These are phyloP conservation scores for Aschersonia sp. DNA, from an alignment of 2,329 filamentous ascomycete species.

Conservation along the genomic window DNA sequence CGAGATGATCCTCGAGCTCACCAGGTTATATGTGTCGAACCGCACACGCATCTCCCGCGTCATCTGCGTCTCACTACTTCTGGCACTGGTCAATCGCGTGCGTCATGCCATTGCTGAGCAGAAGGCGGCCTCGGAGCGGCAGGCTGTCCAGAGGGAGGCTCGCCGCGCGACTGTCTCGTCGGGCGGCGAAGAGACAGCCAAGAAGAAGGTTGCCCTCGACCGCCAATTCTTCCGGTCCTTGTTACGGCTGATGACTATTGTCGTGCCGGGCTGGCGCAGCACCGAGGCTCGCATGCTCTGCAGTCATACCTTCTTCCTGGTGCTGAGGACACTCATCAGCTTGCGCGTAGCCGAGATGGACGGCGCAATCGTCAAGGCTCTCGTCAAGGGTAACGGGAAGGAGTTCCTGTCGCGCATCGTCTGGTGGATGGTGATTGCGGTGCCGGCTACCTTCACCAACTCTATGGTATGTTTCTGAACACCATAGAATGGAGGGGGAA, in stretches of 20 bases:
- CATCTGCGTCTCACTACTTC: slow-evolving; percentile 69
- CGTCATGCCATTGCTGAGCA: slow-evolving; percentile 87
- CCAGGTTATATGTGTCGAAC: slow-evolving; percentile 61
- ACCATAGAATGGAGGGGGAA: too few species aligned
- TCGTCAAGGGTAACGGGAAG: slow-evolving; percentile 81
- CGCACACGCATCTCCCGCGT: slow-evolving; percentile 71
- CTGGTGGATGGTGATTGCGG: slow-evolving; percentile 97
- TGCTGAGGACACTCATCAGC: slow-evolving; percentile 82
- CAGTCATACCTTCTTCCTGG: slow-evolving; percentile 86
- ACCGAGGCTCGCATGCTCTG: slow-evolving; percentile 76
- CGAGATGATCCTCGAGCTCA: slow-evolving; percentile 50
- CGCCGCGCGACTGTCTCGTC: slow-evolving; percentile 34
- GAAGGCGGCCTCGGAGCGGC: slow-evolving; percentile 64
- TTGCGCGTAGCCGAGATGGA: slow-evolving; percentile 94
- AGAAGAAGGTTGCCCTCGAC: slow-evolving; percentile 84
- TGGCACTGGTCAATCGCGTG: slow-evolving; percentile 73
- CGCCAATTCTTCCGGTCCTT: slow-evolving; percentile 67
- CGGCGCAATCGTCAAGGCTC: slow-evolving; percentile 77
- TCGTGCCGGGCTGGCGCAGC: slow-evolving; percentile 79
- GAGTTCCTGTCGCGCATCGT: slow-evolving; percentile 80
- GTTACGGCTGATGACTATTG: slow-evolving; percentile 66
- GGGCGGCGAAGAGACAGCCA: slow-evolving; percentile 22
- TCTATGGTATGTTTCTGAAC: slow-evolving; percentile 60
- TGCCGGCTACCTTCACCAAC: slow-evolving; percentile 95
- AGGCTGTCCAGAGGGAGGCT: slow-evolving; percentile 39